phyloP scores from a whole-genome alignment of 352 stramenopile genomes.

The Globisporangium megalacanthum region DNA sequence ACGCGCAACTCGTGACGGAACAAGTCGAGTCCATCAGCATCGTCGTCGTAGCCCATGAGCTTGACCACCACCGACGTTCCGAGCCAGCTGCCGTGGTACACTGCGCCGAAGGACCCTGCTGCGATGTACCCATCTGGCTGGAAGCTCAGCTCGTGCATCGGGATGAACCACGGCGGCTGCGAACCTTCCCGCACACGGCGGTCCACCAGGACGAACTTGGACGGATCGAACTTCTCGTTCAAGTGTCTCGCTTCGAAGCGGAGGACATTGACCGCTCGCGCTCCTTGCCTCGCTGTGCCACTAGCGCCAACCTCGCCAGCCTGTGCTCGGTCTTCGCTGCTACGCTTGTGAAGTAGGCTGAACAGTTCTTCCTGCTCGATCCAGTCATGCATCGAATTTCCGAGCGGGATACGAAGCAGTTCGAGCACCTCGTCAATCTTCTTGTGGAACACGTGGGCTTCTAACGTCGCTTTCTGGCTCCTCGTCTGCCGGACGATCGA shows the following conservation, averaged over 20 bases:
- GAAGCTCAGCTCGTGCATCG: conserved; percentile 13
- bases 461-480: conserved; percentile 6
- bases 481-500: conserved; percentile 1
- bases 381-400: conserved; percentile 6
- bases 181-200: conserved; percentile 6
- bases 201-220: conserved; percentile 6
- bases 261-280: conserved; percentile 1
- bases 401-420: neutral
- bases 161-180: conserved; percentile 12
- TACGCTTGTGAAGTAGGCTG: neutral
- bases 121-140: conserved; percentile 8
- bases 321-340: neutral
- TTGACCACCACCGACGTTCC: conserved; percentile 10
- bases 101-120: conserved; percentile 17
- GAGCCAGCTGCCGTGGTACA: conserved; percentile 16
- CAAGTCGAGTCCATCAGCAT: conserved; percentile 5
- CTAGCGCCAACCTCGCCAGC: neutral
- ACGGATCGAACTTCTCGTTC: conserved; percentile 10
- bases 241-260: conserved; percentile 5
- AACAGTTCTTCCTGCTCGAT: conserved; percentile 3
- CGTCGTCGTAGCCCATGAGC: conserved; percentile 12
- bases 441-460: conserved; percentile 8
- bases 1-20: conserved; percentile 14
- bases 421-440: conserved; percentile 11
- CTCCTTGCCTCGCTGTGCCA: neutral